Conservation (phyloP, 73 alveolate species). For the Paramecium sonneborni region DNA sequence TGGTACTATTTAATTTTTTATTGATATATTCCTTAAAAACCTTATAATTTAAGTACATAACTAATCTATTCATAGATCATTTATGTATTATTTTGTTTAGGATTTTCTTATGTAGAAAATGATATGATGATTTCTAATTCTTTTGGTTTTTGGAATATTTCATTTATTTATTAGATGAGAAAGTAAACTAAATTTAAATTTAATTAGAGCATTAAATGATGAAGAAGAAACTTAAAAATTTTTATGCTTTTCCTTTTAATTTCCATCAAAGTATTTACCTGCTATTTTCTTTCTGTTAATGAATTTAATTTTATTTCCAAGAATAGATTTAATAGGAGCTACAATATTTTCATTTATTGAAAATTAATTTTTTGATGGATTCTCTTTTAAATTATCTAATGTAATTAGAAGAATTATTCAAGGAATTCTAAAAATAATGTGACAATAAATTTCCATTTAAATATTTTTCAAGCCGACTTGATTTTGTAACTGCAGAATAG, state of each 20-base stretch:
- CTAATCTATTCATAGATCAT: neutral
- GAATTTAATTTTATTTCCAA: neutral
- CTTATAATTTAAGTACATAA: neutral
- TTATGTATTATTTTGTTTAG: neutral
- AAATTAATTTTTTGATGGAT: slow-evolving; percentile 23
- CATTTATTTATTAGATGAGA: slow-evolving; percentile 5
- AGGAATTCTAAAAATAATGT: neutral
- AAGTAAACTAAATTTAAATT: neutral
- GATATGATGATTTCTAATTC: neutral
- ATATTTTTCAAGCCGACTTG: neutral
- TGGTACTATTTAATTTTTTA: neutral
- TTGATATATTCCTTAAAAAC: slow-evolving; percentile 4
- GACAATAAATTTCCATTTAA: neutral
- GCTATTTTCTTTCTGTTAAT: neutral
- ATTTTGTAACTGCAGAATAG: neutral
- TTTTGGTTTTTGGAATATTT: slow-evolving; percentile 45
- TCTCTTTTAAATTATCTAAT: neutral
- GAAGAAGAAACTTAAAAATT: neutral
- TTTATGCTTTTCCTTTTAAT: neutral
- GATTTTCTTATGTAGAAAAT: neutral
- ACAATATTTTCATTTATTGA: slow-evolving; percentile 2
- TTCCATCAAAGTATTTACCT: neutral
- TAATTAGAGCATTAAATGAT: neutral
- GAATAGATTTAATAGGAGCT: slow-evolving; percentile 30
- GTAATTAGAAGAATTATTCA: neutral